Percentiles rank a stretch among this genome's conserved stretches.
These are phyloP conservation scores for Gaeumannomyces sp. DNA, from an alignment of 2,329 filamentous ascomycete genomes.

Conservation along the genomic window DNA sequence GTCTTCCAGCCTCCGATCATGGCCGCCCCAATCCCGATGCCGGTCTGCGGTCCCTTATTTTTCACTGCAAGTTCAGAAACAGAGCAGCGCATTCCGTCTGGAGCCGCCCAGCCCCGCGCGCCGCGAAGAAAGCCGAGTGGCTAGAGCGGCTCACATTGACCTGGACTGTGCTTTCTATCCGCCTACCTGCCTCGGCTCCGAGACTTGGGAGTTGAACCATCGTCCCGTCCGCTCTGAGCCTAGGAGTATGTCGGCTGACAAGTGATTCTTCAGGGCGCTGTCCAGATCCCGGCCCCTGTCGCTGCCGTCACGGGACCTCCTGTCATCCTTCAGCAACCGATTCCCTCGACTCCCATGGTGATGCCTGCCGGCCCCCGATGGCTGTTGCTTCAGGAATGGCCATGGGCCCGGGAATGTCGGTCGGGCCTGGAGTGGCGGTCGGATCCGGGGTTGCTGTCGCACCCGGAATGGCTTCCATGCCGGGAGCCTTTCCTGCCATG, in stretches of 20 bases:
- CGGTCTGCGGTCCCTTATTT: constrained; percentile 6
- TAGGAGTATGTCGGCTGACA: background rate
- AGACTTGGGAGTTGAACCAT: background rate
- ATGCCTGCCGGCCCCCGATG: constrained; percentile 11
- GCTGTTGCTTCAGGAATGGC: constrained; percentile 12
- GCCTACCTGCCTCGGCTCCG: background rate
- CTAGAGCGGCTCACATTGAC: background rate
- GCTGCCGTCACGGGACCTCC: constrained; percentile 14
- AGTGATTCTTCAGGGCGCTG: background rate
- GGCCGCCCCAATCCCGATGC: constrained; percentile 1
- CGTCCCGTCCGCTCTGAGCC: background rate
- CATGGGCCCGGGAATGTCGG: constrained; percentile 1
- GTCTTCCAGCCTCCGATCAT: constrained; percentile 1
- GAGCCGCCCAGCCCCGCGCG: background rate
- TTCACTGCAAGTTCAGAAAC: constrained; percentile 7
- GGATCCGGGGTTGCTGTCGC: background rate
- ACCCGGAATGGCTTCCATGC: constrained; percentile 6
- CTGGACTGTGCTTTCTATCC: background rate
- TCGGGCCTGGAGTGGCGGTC: background rate
- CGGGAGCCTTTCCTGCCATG: constrained; percentile 13
- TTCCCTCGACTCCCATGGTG: constrained; percentile 13
- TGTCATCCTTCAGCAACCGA: constrained; percentile 21
- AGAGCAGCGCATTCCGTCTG: background rate
- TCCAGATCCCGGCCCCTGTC: constrained; percentile 8
- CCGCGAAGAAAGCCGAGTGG: background rate